phyloP scores from a whole-genome alignment of 805 yeast species.

The Pichia cephalocereana region DNA sequence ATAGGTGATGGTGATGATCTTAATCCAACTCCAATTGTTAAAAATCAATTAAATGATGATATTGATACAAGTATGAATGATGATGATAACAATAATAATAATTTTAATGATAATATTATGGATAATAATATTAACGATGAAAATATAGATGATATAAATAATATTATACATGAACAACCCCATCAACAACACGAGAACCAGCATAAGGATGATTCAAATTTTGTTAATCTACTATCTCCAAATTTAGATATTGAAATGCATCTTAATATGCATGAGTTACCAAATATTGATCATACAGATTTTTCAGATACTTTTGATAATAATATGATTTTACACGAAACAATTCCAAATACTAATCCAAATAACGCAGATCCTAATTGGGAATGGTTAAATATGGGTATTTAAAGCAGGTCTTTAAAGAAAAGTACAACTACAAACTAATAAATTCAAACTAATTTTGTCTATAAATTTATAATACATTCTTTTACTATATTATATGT shows the following conservation, averaged over 20 bases:
- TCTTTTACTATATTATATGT: no score
- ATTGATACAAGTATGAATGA: neutral
- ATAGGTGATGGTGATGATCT: slow-evolving; percentile 39
- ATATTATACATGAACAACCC: neutral
- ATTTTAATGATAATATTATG: neutral
- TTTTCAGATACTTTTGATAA: neutral
- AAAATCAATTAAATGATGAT: neutral
- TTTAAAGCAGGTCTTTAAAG: neutral
- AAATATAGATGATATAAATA: neutral
- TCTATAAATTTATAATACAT: no score
- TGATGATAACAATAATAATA: neutral
- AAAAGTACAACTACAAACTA: no score
- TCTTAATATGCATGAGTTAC: neutral
- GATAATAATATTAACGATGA: neutral
- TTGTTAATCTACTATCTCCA: neutral
- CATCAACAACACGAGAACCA: neutral
- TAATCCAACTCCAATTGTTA: slow-evolving; percentile 33
- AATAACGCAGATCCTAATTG: neutral
- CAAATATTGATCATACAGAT: neutral
- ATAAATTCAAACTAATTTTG: no score
- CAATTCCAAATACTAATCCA: neutral
- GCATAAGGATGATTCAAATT: neutral
- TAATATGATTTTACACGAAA: neutral
- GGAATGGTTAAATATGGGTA: neutral
- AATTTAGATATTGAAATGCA: neutral